Percentiles rank a stretch among this genome's conserved stretches.
phyloP scores from a whole-genome alignment of 2,329 filamentous ascomycete species.

The Hypoxylon sp. region DNA sequence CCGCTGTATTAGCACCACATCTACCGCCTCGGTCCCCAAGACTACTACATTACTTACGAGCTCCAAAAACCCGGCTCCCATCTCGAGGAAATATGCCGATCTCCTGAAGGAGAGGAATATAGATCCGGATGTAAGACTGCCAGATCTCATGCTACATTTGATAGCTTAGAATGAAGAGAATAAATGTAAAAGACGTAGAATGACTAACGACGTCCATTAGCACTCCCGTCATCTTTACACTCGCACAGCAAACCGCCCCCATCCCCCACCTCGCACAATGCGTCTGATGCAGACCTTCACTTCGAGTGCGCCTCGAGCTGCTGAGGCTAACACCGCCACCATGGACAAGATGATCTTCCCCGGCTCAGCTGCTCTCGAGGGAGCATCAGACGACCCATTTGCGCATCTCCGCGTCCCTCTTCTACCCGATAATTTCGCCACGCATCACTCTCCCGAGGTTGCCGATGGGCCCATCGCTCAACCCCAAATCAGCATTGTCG shows the following conservation, averaged over 20 bases:
- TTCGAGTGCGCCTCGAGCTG: slow-evolving; percentile 60
- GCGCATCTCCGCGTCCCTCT: slow-evolving; percentile 69
- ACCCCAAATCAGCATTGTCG: slow-evolving; percentile 69
- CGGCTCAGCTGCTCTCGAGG: slow-evolving; percentile 55
- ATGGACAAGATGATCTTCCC: slow-evolving; percentile 71
- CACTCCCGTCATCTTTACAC: slow-evolving; percentile 54
- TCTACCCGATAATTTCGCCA: slow-evolving; percentile 70
- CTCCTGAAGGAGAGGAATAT: slow-evolving; percentile 55
- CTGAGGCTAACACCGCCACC: slow-evolving; percentile 53
- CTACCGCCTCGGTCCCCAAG: slow-evolving; percentile 46
- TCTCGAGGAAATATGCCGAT: slow-evolving; percentile 56
- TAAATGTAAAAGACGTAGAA: neutral
- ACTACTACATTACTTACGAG: slow-evolving; percentile 50
- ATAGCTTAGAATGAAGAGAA: neutral
- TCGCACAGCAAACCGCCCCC: slow-evolving; percentile 55
- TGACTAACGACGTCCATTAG: slow-evolving; percentile 50
- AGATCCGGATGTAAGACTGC: slow-evolving; percentile 53
- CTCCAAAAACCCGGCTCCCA: slow-evolving; percentile 50
- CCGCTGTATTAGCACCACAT: slow-evolving; percentile 53
- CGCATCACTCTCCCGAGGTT: slow-evolving; percentile 61
- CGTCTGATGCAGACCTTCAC: slow-evolving; percentile 76
- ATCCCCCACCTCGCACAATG: slow-evolving; percentile 60
- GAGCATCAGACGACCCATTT: slow-evolving; percentile 53
- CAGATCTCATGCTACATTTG: neutral
- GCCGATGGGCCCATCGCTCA: slow-evolving; percentile 59